phyloP scores from a whole-genome alignment of 1,139 yeast species.

The Suhomyces choctaworum region DNA sequence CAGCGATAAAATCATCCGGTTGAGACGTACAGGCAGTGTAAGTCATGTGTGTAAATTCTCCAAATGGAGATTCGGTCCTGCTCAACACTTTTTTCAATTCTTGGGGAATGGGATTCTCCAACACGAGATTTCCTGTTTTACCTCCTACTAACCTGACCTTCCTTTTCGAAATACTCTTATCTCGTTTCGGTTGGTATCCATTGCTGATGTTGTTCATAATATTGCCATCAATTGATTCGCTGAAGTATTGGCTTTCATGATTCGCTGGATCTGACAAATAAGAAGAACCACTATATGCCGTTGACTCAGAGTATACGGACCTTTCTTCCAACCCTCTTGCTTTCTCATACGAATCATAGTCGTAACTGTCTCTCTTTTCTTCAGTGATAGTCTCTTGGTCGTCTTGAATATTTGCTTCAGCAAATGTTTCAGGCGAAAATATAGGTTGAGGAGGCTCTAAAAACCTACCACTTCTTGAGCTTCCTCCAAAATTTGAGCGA shows the following conservation, averaged over 20 bases:
- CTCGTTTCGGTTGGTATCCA: constrained; percentile 41
- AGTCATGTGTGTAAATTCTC: constrained; percentile 92
- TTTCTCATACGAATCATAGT: constrained; percentile 40
- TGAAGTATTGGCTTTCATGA: constrained; percentile 40
- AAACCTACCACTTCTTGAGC: constrained; percentile 49
- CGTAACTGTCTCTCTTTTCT: constrained; percentile 29
- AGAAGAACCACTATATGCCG: constrained; percentile 40
- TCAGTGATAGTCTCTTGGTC: constrained; percentile 25
- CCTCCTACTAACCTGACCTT: constrained; percentile 64
- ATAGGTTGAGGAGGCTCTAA: constrained; percentile 66
- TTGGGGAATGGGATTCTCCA: constrained; percentile 92
- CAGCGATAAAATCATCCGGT: constrained; percentile 76
- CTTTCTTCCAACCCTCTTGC: constrained; percentile 37
- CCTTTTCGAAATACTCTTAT: constrained; percentile 38
- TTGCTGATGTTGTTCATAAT: constrained; percentile 45
- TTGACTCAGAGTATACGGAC: constrained; percentile 40
- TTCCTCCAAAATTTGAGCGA: constrained; percentile 29
- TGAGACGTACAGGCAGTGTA: constrained; percentile 92
- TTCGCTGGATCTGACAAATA: constrained; percentile 23
- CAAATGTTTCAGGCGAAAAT: constrained; percentile 61
- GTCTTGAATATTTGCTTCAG: constrained; percentile 58
- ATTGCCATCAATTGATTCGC: constrained; percentile 47
- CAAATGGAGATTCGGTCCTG: constrained; percentile 70
- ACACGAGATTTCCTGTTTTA: constrained; percentile 72
- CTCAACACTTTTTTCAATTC: constrained; percentile 78